Evolutionary conservation across 345 rosid species (phyloP).

Genomic region (Ceriops decandra): DNA sequence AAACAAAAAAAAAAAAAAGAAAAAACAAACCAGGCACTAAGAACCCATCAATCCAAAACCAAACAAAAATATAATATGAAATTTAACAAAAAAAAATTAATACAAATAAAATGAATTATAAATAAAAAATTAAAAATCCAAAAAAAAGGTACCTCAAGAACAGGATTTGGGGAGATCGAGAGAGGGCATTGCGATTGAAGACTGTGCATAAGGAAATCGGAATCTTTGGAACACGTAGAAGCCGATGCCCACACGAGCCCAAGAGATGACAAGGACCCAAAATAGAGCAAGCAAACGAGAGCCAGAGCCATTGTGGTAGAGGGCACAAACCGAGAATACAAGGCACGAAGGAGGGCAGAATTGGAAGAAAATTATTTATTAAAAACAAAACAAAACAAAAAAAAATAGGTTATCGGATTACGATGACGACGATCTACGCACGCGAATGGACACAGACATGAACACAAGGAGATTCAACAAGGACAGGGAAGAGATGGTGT

Average conservation of each 20-base stretch:
- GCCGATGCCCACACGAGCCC: constrained; percentile 29
- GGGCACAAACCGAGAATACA: not conserved
- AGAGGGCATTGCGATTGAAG: constrained; percentile 53
- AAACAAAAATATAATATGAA: not conserved
- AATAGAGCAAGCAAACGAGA: constrained; percentile 27
- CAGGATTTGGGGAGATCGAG: constrained; percentile 51
- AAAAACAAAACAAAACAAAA: not conserved
- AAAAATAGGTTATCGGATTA: not conserved
- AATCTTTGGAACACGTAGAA: constrained; percentile 40
- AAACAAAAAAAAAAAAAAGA: not conserved
- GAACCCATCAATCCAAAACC: constrained; percentile 7
- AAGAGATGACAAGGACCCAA: constrained; percentile 28
- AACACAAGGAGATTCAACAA: too few relatives aligned
- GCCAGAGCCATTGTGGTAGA: constrained; percentile 26
- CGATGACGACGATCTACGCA: too few relatives aligned
- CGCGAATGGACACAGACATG: too few relatives aligned
- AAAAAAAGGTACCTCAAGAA: constrained; percentile 47
- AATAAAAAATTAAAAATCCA: not conserved
- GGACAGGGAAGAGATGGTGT: too few relatives aligned
- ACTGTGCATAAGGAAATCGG: constrained; percentile 37
- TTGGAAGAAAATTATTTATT: constrained; percentile 1
- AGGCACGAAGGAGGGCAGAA: constrained; percentile 10
- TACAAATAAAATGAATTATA: not conserved
- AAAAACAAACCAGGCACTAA: constrained; percentile 8
- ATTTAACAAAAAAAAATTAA: not conserved